A percentile compares a stretch with the other conserved stretches of the same genome.
phyloP scores from a whole-genome alignment of 2,329 filamentous ascomycete genomes.

The Penicillium sp. region DNA sequence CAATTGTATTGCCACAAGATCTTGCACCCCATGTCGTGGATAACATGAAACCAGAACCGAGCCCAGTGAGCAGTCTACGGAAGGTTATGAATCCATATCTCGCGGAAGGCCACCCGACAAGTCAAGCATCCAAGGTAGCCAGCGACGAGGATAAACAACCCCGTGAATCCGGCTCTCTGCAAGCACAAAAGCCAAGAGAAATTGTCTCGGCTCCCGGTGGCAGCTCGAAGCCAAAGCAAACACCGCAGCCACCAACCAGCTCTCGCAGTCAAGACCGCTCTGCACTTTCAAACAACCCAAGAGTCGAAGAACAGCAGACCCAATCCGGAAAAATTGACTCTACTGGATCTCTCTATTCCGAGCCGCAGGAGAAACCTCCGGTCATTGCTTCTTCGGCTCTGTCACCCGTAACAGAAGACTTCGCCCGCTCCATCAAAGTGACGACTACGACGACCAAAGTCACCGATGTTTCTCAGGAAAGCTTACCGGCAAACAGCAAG shows the following conservation, averaged over 20 bases:
- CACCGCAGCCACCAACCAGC: slow-evolving; percentile 25
- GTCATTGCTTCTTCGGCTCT: slow-evolving; percentile 16
- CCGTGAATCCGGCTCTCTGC: slow-evolving; percentile 15
- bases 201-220: slow-evolving; percentile 23
- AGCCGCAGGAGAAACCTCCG: slow-evolving; percentile 15
- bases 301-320: slow-evolving; percentile 27
- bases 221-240: slow-evolving; percentile 23
- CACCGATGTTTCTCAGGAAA: slow-evolving; percentile 21
- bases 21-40: slow-evolving; percentile 36
- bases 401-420: slow-evolving; percentile 27
- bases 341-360: slow-evolving; percentile 14
- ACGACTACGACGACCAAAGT: slow-evolving; percentile 13
- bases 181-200: slow-evolving; percentile 21
- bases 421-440: slow-evolving; percentile 19
- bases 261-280: slow-evolving; percentile 27
- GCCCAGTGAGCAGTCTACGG: slow-evolving; percentile 72
- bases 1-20: slow-evolving; percentile 46
- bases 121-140: slow-evolving; percentile 19
- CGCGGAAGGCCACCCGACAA: slow-evolving; percentile 24
- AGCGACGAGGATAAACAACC: slow-evolving; percentile 7
- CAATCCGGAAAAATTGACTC: slow-evolving; percentile 20
- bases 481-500: slow-evolving; percentile 20
- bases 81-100: slow-evolving; percentile 85
- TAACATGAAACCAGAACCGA: slow-evolving; percentile 40
- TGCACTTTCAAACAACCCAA: slow-evolving; percentile 34